Evolutionary conservation across 805 yeast species (phyloP), one percentile per base, ranked within the genome.

Genomic region (Clavispora asparagi): DNA sequence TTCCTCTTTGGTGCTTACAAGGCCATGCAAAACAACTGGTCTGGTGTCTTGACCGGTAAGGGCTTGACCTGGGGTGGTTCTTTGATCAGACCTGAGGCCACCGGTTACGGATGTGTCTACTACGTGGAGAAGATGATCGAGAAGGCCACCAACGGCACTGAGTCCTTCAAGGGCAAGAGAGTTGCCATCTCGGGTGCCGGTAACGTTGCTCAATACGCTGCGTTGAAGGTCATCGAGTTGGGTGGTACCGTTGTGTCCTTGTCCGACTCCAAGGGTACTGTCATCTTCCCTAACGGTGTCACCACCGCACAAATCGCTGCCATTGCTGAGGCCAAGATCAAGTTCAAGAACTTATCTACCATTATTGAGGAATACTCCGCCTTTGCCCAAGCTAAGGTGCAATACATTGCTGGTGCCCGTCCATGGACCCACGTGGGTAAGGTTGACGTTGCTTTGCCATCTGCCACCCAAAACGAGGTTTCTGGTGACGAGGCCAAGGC

Each of bases 51-150:
- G 61, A 92, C 99, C 67, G 99, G 99, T 74, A 92, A 92, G 79
- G 97, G 97, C 64, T 79, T 91, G 65, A 76, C 85, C 68, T 94
- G 97, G 97, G 99, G 99, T 81, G 99, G 98, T 64, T 92, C 98
- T 62, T 79, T 92, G 69, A 91, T 92, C 75, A 87, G 99, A 76
- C 97, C 98, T 57, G 99, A 92, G 82, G 99, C 99, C 56, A 92
- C 99, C 53, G 99, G 99, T 72, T 92, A 84, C 79, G 99, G 99
- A 76, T 76, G 87, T 50, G 92, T 92, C 55, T 92, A 92, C 84
- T 92, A 87, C 78, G 95, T 91, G 57, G 96, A 90, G 76, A 89
- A 92, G 77, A 92, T 92, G 97, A 88, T 92, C 70, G 94, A 88
- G 75, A 83, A 83, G 70, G 97, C 96, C 55, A 77, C 95, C 52